Evolutionary conservation across 768 basidiomycete genomes (phyloP), one percentile per base, ranked within the genome.

Genomic region (Pleurotus platypus): DNA sequence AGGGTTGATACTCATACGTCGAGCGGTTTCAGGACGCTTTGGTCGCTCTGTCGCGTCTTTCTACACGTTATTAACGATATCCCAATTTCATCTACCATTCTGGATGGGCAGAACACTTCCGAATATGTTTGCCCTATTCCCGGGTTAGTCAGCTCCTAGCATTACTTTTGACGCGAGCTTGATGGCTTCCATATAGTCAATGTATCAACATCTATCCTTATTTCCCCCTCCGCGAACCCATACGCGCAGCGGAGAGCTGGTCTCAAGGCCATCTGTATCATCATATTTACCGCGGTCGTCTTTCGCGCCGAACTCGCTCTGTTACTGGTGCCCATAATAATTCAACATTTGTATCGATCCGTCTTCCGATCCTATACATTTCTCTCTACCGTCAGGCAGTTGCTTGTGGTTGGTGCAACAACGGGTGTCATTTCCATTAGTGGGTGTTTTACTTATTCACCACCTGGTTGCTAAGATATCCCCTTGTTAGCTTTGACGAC

Each of bases 51-150:
- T 86, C 0, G 75, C 84, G 12, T 64, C 78, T 13, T 77, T 83
- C 63, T 96, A 87, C 67, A 69, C 81, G 1, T 60, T 94, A 0
- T 67, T 97, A n/a, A 84, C 85, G 3, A 78, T 84, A 61, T 84
- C 87, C 0, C 94, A 96, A 66, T 98, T 97, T 66, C 97, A 98
- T 67, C 66, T 95, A 4, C 86, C 87, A 5, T 99, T 92, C 69
- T 98, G 93, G 87, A 91, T 94, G 78, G 86, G 94, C 2, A 74
- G 97, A 55, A 97, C 96, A 0, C 70, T 98, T 5, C 96, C 97
- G 1, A 99, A 98, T 68, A 96, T 94, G 86, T 86, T 94, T 60
- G 94, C 94, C 3, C 72, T 94, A 15, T 74, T 89, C 2, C 83
- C 87, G 46, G 90, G 94, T 95, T 60, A 20, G 72, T 61, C n/a